Percentiles rank a stretch among this genome's conserved stretches.
These are phyloP conservation scores for Suillus americanus DNA, from an alignment of 768 basidiomycete genomes.

Conservation along the genomic window DNA sequence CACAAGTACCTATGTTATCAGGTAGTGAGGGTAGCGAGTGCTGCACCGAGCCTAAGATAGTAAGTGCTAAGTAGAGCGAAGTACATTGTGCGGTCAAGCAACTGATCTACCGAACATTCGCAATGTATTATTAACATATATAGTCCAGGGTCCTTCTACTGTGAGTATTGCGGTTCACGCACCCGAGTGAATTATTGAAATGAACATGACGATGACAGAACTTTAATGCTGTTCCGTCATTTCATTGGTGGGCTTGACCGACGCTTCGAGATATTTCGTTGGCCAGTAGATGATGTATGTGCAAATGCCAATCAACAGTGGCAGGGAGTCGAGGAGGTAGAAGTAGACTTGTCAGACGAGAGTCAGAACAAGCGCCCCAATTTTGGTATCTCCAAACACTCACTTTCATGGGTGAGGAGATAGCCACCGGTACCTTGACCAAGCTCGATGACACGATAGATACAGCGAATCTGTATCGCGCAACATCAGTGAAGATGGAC, in stretches of 20 bases:
- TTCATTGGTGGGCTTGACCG: not conserved
- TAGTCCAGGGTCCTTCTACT: not conserved
- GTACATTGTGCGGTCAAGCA: not conserved
- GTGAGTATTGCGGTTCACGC: not conserved
- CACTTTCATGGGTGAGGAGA: slow-evolving; percentile 25
- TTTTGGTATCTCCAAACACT: not conserved
- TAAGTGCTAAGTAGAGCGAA: not conserved
- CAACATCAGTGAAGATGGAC: not conserved
- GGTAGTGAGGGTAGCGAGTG: too few relatives aligned
- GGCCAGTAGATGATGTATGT: slow-evolving; percentile 30
- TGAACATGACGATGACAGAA: not conserved
- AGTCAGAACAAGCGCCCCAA: not conserved
- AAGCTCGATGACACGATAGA: slow-evolving; percentile 29
- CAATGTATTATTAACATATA: not conserved
- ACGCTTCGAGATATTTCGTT: slow-evolving; percentile 18
- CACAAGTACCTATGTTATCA: too few relatives aligned
- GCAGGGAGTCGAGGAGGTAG: slow-evolving; percentile 29
- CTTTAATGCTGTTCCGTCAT: slow-evolving; percentile 1
- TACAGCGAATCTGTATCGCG: slow-evolving; percentile 23
- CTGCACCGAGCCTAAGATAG: too few relatives aligned
- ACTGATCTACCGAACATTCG: not conserved
- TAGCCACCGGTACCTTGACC: slow-evolving; percentile 21
- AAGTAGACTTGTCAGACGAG: slow-evolving; percentile 22
- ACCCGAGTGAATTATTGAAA: not conserved
- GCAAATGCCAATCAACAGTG: slow-evolving; percentile 25